Base-by-base conservation (phyloP, 192 early-diverging fungal genomes). In the Lunasporangiospora selenospora region DNA sequence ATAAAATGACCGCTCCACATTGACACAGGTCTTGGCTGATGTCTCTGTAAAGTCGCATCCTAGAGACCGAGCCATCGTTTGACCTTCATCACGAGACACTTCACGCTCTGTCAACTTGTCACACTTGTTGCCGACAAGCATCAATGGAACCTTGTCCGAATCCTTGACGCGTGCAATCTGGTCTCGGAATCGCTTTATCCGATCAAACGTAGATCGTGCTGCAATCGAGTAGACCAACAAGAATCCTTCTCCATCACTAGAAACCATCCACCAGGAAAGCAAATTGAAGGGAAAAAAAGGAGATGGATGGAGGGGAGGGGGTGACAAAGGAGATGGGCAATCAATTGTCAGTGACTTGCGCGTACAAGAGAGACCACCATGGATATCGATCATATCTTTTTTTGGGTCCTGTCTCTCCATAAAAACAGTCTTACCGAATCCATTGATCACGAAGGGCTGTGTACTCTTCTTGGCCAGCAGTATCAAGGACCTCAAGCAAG, bases 41-140 rank as follows among this genome's bases (percentile, higher is more conserved):
- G 93, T 90, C 83, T 98, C 95, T 37, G 95, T 86, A 75, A 95
- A 98, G 34, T 91, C 92, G 65, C 90, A 94, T 24, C 82, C 57
- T 24, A 96, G 67, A 37, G 80, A 55, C 58, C 83, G 79, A 11
- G 95, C 93, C 84, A 96, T 84, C 13, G 84, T 78, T 61, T 80
- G 70, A 9, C 94, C 95, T 69, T 96, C 92, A 62, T 92, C 92
- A 60, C 86, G 81, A 24, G 89, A 89, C 3, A 98, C 93, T 62
- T 95, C 93, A 32, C 93, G 83, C 63, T 95, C 91, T 18, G 85
- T 85, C 13, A 86, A 77, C 64, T 84, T 86, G 79, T 96, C 94
- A 80, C 93, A 94, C 70, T 98, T 95, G 85, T 95, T 97, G 55
- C 94, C 95, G n/a, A 97, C 93, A 31, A 97, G 78, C 77, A 97